phyloP scores from a whole-genome alignment of 139 green algal species.

The Astrephomene gubernaculifera region DNA sequence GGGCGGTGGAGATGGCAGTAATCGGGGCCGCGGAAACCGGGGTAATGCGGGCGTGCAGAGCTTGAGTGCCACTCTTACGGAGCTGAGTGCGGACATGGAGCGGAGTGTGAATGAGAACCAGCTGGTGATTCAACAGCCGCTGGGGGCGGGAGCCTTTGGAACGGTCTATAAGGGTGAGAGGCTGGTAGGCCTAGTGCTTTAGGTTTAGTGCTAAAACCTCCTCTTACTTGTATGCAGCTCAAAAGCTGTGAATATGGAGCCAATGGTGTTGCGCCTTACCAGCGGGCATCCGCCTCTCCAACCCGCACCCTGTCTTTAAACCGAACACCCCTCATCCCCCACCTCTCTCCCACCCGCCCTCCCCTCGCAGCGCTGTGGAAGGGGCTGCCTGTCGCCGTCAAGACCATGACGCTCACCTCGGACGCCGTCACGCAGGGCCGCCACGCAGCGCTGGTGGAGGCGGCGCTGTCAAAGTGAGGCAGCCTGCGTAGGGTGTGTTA shows the following conservation, averaged over 20 bases:
- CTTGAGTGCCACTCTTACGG: too few relatives aligned
- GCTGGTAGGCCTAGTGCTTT: too few relatives aligned
- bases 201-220: too few relatives aligned
- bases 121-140: conserved; percentile 40
- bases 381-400: conserved; percentile 41
- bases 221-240: too few relatives aligned
- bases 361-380: conserved; percentile 34
- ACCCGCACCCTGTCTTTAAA: too few relatives aligned
- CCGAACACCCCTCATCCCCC: background rate
- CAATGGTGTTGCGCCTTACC: too few relatives aligned
- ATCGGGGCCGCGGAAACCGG: too few relatives aligned
- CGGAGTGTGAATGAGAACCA: conserved; percentile 35
- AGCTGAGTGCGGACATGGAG: conserved; percentile 27
- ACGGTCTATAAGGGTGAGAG: conserved; percentile 49
- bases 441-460: conserved; percentile 49
- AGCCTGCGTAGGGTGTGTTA: too few relatives aligned
- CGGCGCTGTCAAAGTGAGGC: conserved; percentile 42
- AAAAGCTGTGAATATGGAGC: too few relatives aligned
- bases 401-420: conserved; percentile 39
- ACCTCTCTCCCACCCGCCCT: background rate
- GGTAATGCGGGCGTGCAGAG: too few relatives aligned
- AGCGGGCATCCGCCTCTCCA: too few relatives aligned
- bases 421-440: conserved; percentile 36
- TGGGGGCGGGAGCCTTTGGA: conserved; percentile 45
- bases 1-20: background rate